Conservation (phyloP, 331 rosid species). For the Phaseolus coccineus region DNA sequence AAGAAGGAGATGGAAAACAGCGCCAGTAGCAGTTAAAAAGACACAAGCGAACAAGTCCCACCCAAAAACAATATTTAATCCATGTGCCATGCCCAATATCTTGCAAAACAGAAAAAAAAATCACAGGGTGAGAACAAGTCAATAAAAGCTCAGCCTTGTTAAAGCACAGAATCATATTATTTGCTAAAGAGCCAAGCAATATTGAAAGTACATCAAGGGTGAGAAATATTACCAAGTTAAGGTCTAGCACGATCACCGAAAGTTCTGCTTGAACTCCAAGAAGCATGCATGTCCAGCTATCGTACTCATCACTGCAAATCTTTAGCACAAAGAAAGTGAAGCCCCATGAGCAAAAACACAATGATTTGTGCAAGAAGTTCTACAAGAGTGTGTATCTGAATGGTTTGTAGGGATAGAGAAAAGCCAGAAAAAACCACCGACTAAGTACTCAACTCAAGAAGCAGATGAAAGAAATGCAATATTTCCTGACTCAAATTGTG, state of each 20-base stretch:
- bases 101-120: conserved; percentile 50
- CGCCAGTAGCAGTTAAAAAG: conserved; percentile 73
- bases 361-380: conserved; percentile 19
- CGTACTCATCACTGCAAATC: conserved; percentile 90
- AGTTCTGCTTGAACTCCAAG: conserved; percentile 88
- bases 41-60: conserved; percentile 98
- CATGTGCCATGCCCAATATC: conserved; percentile 86
- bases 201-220: conserved; percentile 20
- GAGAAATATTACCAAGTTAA: conserved; percentile 72
- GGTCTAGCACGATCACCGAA: conserved; percentile 83
- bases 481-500: background rate
- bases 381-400: conserved; percentile 5
- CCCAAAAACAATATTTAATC: conserved; percentile 83
- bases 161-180: conserved; percentile 5
- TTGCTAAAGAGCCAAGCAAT: conserved; percentile 12
- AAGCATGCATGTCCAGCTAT: conserved; percentile 71
- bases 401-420: background rate
- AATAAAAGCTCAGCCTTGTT: conserved; percentile 19
- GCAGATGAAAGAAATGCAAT: background rate
- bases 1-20: conserved; percentile 68
- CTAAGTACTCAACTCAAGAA: conserved; percentile 21
- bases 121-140: conserved; percentile 9
- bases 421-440: conserved; percentile 5
- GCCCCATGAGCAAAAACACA: conserved; percentile 29
- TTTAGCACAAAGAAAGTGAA: conserved; percentile 48